A percentile compares a stretch with the other conserved stretches of the same genome.
Conservation (phyloP, 176 grass and related monocot species). For the sorghum (Sorghum bicolor) region Sorghum_bicolor_NCBIv3 NC_012873.2:6374501-6375000, state of each 20-base stretch:
- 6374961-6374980: slow-evolving; percentile 27
- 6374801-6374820: background rate
- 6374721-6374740: slow-evolving; percentile 12
- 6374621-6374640: background rate
- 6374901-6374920: background rate
- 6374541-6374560: slow-evolving; percentile 7
- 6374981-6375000: slow-evolving; percentile 39
- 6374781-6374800: background rate
- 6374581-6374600: background rate
- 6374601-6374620: background rate
- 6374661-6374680: slow-evolving; percentile 17
- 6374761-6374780: background rate
- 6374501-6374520: background rate
- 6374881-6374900: background rate
- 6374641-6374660: background rate
- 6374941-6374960: slow-evolving; percentile 29
- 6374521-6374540: background rate
- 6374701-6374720: slow-evolving; percentile 21
- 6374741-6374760: background rate
- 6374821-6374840: slow-evolving; percentile 23
- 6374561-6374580: slow-evolving; percentile 11
- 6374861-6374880: slow-evolving; percentile 21
- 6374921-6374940: background rate
- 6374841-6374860: background rate
- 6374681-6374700: slow-evolving; percentile 51